These are phyloP conservation scores for Zygosaccharomyces bisporus DNA, from an alignment of 805 yeast species.

Conservation along the genomic window DNA sequence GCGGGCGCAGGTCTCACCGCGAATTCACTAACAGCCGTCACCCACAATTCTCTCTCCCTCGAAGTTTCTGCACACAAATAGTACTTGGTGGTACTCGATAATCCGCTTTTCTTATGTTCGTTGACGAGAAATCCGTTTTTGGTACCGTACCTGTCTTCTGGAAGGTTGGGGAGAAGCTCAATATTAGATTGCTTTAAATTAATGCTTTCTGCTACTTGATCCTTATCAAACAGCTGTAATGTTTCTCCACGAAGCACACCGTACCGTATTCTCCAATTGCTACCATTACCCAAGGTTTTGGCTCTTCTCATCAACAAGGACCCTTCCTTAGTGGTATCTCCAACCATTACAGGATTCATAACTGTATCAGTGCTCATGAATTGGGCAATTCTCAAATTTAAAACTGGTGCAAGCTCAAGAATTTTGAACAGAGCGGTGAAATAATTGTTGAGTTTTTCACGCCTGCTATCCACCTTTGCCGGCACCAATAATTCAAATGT, in stretches of 20 bases:
- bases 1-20: slow-evolving; percentile 17
- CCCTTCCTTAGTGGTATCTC: slow-evolving; percentile 59
- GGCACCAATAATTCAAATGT: slow-evolving; percentile 56
- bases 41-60: slow-evolving; percentile 72
- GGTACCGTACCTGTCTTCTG: slow-evolving; percentile 37
- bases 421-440: slow-evolving; percentile 53
- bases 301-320: slow-evolving; percentile 59
- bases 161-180: slow-evolving; percentile 38
- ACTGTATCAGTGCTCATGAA: slow-evolving; percentile 67
- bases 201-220: slow-evolving; percentile 47
- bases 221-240: slow-evolving; percentile 55
- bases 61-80: slow-evolving; percentile 77
- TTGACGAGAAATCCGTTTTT: slow-evolving; percentile 36
- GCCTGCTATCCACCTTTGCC: slow-evolving; percentile 57
- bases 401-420: slow-evolving; percentile 54
- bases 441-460: slow-evolving; percentile 53
- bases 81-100: slow-evolving; percentile 46
- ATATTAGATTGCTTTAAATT: slow-evolving; percentile 35
- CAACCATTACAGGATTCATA: slow-evolving; percentile 51
- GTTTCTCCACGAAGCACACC: slow-evolving; percentile 60
- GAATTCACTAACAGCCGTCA: slow-evolving; percentile 42
- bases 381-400: slow-evolving; percentile 52
- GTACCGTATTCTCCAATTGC: slow-evolving; percentile 65
- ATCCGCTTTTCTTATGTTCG: slow-evolving; percentile 41
- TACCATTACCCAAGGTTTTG: slow-evolving; percentile 48